Percentiles rank a stretch among this genome's conserved stretches.
Conservation (phyloP, 2,329 filamentous ascomycete species). For the Alternaria rosae region DNA sequence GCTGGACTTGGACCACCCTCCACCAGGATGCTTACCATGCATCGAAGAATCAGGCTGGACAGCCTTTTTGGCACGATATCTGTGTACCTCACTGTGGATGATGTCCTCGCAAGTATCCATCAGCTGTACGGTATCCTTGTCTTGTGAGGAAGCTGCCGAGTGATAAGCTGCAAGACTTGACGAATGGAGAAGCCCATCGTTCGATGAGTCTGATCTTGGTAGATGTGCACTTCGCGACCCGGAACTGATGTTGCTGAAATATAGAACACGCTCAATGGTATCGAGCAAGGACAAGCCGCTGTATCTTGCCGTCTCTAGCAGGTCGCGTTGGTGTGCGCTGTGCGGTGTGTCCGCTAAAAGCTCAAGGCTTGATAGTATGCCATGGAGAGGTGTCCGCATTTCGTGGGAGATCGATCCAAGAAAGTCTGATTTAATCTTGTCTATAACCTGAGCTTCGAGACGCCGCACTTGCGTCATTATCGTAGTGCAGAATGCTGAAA, state of each 20-base stretch:
- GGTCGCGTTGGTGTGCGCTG: constrained; percentile 6
- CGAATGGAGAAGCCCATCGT: background rate
- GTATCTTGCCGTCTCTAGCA: constrained; percentile 9
- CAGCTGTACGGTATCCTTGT: background rate
- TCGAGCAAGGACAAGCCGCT: constrained; percentile 10
- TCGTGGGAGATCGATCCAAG: constrained; percentile 14
- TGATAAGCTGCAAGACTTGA: background rate
- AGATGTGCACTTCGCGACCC: background rate
- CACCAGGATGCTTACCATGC: background rate
- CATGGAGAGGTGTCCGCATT: constrained; percentile 14
- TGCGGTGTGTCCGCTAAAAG: constrained; percentile 8
- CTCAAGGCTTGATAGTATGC: constrained; percentile 10
- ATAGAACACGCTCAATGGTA: constrained; percentile 11
- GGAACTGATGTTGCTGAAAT: constrained; percentile 15
- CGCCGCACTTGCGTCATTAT: constrained; percentile 15
- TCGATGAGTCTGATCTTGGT: background rate
- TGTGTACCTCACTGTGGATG: constrained; percentile 3
- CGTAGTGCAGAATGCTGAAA: constrained; percentile 14
- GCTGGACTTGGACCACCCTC: background rate
- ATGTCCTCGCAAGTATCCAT: constrained; percentile 5
- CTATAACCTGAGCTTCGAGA: constrained; percentile 14
- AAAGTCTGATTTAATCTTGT: constrained; percentile 14
- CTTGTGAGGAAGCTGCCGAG: background rate
- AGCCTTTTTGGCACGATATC: constrained; percentile 5
- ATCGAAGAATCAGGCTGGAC: constrained; percentile 2